phyloP scores from a whole-genome alignment of 768 basidiomycete species.

The Pleurotus cornucopiae region DNA sequence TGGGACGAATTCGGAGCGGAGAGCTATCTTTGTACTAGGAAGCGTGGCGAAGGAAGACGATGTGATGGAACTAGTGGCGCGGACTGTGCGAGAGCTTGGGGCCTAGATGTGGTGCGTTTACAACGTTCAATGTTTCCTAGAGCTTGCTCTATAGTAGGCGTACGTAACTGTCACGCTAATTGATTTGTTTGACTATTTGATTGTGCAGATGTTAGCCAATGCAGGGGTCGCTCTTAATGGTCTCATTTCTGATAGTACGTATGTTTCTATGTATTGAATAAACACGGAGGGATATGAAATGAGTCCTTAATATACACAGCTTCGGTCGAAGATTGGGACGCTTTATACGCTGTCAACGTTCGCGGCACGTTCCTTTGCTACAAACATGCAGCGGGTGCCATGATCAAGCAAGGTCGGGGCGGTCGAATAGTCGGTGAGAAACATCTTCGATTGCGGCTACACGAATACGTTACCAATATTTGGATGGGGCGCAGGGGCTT shows the following conservation, averaged over 20 bases:
- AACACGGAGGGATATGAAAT: not conserved
- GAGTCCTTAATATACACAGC: slow-evolving; percentile 16
- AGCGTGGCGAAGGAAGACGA: slow-evolving; percentile 11
- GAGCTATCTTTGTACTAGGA: not conserved
- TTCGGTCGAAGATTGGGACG: slow-evolving; percentile 25
- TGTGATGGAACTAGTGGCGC: not conserved
- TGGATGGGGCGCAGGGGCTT: slow-evolving; percentile 22
- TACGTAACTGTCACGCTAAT: too few species aligned
- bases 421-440: slow-evolving; percentile 28
- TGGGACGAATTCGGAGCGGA: not conserved
- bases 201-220: slow-evolving; percentile 25
- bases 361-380: slow-evolving; percentile 36
- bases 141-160: too few species aligned
- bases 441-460: too few species aligned
- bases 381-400: slow-evolving; percentile 37
- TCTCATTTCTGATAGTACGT: not conserved
- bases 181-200: too few species aligned
- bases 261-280: not conserved
- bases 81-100: slow-evolving; percentile 4
- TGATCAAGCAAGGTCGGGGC: slow-evolving; percentile 36
- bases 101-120: slow-evolving; percentile 8
- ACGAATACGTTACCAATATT: too few species aligned
- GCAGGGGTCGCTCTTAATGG: slow-evolving; percentile 16
- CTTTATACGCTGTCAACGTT: slow-evolving; percentile 29
- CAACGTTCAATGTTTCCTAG: too few species aligned